Percentiles rank a stretch among this genome's conserved stretches.
phyloP scores from a whole-genome alignment of 345 rosid genomes.

The Mercurialis annua region DNA sequence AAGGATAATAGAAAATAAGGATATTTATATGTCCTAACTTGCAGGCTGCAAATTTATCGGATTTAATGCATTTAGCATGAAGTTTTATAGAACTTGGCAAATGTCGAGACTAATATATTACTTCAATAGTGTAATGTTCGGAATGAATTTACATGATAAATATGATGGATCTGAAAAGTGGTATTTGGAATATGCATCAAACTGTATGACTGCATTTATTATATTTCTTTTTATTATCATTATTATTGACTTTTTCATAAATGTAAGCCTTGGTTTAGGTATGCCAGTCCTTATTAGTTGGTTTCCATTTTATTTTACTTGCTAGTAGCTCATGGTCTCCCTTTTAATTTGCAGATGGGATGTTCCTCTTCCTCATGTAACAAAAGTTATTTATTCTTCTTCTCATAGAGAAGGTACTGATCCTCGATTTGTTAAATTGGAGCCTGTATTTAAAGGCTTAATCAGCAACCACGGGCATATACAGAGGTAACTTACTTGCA shows the following conservation, averaged over 20 bases:
- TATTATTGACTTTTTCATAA: not conserved
- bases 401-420: slow-evolving; percentile 56
- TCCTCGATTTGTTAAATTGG: slow-evolving; percentile 82
- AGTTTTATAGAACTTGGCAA: not conserved
- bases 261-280: not conserved
- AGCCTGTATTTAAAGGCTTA: slow-evolving; percentile 84
- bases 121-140: not conserved
- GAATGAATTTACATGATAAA: not conserved
- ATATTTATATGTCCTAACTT: not conserved
- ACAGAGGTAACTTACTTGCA: slow-evolving; percentile 49
- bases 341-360: slow-evolving; percentile 77
- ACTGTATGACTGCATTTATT: not conserved
- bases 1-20: too few species aligned
- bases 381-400: slow-evolving; percentile 52
- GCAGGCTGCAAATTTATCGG: not conserved
- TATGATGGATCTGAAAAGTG: not conserved
- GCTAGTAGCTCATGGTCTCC: slow-evolving; percentile 17
- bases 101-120: not conserved
- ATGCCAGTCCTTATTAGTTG: not conserved
- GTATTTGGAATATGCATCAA: not conserved
- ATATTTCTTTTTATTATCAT: not conserved
- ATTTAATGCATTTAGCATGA: slow-evolving; percentile 1
- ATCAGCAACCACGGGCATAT: slow-evolving; percentile 57
- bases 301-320: not conserved
- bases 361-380: slow-evolving; percentile 66